Percentiles rank a stretch among this genome's conserved stretches.
These are phyloP conservation scores for Podospora comata DNA, from an alignment of 495 filamentous ascomycete genomes.

Conservation along the genomic window DNA sequence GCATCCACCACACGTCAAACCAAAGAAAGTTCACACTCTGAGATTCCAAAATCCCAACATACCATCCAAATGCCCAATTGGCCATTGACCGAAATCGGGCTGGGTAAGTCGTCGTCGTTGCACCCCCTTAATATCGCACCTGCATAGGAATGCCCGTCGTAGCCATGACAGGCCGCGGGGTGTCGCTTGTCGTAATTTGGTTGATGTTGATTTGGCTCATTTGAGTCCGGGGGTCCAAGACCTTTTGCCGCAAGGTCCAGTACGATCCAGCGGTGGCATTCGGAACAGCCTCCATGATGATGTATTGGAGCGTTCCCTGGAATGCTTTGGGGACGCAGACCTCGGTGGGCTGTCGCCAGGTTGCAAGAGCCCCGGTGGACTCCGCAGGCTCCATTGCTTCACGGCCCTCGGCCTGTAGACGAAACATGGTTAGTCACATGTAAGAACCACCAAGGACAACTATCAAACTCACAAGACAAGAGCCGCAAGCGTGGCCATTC, in stretches of 20 bases:
- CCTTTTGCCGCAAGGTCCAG: conserved; percentile 34
- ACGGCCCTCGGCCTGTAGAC: conserved; percentile 45
- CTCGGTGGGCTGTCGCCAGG: conserved; percentile 23
- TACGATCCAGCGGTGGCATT: conserved; percentile 29
- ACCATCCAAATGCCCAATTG: not conserved
- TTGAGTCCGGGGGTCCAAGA: conserved; percentile 8
- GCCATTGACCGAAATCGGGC: not conserved
- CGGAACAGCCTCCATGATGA: conserved; percentile 43
- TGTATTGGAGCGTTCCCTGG: conserved; percentile 45
- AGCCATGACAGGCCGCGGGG: conserved; percentile 31
- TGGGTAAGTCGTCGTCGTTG: not conserved
- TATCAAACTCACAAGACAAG: conserved; percentile 50
- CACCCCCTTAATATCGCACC: conserved; percentile 4
- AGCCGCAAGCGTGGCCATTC: conserved; percentile 55
- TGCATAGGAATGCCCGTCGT: conserved; percentile 16
- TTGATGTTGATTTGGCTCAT: conserved; percentile 20
- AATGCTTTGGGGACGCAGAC: conserved; percentile 43
- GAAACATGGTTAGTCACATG: not conserved
- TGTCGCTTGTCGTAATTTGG: conserved; percentile 37
- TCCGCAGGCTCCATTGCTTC: conserved; percentile 36
- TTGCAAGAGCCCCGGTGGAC: conserved; percentile 7
- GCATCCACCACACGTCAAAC: not conserved
- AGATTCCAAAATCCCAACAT: not conserved
- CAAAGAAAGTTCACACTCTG: not conserved
- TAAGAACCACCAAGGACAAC: not conserved